Evolutionary conservation across 306 rosid genomes (phyloP), one percentile per base, ranked within the genome.

Genomic region (Cucurbita moschata): DNA sequence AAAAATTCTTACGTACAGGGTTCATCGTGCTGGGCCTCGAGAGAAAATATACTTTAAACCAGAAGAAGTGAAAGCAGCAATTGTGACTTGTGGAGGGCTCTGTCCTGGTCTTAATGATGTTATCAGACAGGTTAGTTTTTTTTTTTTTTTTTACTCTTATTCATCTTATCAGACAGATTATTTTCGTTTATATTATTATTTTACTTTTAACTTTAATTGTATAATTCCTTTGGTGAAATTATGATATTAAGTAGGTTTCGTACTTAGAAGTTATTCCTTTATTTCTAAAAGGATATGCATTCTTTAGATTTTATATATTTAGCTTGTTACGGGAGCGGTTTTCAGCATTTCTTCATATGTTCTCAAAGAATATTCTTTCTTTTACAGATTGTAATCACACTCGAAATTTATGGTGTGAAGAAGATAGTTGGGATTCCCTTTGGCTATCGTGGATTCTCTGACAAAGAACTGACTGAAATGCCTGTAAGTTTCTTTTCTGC

Each of bases 91-190:
- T 75, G 99, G 99, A 64, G 99, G 99, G 62, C 99, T 95, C 68
- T 95, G 99, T 79, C 99, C 99, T 79, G 99, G 99, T 82, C 97
- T 95, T 54, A 95, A 95, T 77, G 99, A 95, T 71, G 99, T 95
- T 72, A 95, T 95, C 76, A 85, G 99, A 87, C 99, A 95, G 90
- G 99, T 95, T 65, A 79, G 9, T n/a, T 72, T 15, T 73, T n/a
- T 26, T 52, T 30, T 7, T 52, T 10, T 55, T 72, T 72, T 4
- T 2, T 64, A 14, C 16, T 64, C 14, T 64, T 5, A 18, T 16
- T 40, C 52, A 64, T 40, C 37, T 42, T 64, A 40, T 42, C 51
- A 43, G 71, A 43, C 37, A 39, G 15, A 16, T 19, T 18, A 10
- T 73, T 55, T 62, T 42, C 56, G 23, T 57, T 35, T 15, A 8